Percentiles rank a stretch among this genome's conserved stretches.
Evolutionary conservation across 2,329 filamentous ascomycete species (phyloP).

Genomic region (Madurella mycetomatis): DNA sequence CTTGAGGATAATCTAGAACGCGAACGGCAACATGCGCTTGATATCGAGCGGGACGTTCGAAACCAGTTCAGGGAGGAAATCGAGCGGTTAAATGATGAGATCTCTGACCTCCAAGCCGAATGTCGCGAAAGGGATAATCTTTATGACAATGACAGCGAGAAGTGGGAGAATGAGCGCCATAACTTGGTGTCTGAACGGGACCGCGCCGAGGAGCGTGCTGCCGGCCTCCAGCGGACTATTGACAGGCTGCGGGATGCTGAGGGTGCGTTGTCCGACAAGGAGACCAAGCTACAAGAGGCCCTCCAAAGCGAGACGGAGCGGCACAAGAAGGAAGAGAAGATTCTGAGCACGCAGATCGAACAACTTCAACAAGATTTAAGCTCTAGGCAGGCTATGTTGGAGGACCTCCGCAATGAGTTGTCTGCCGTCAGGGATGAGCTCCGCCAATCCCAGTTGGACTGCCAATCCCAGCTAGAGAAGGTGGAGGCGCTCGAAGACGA

Average conservation of each 20-base stretch:
- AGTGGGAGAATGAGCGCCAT: constrained; percentile 65
- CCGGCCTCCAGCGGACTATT: constrained; percentile 65
- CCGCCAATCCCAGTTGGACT: constrained; percentile 61
- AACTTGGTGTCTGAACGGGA: constrained; percentile 62
- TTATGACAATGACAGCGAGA: constrained; percentile 66
- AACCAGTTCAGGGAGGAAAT: constrained; percentile 51
- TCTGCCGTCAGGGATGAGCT: constrained; percentile 64
- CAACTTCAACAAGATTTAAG: constrained; percentile 69
- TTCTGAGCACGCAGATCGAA: constrained; percentile 68
- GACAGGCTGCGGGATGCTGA: constrained; percentile 65
- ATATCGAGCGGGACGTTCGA: constrained; percentile 57
- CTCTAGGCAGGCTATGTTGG: constrained; percentile 60
- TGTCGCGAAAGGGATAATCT: constrained; percentile 66
- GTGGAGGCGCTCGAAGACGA: constrained; percentile 68
- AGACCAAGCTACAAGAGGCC: constrained; percentile 62
- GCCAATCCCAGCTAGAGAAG: constrained; percentile 59
- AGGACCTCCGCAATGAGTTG: constrained; percentile 62
- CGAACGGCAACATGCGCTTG: constrained; percentile 54
- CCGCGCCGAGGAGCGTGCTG: constrained; percentile 62
- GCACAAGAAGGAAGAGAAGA: constrained; percentile 65
- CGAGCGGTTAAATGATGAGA: constrained; percentile 54
- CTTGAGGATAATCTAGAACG: constrained; percentile 46
- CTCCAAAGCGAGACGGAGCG: constrained; percentile 68
- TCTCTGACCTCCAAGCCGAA: constrained; percentile 59
- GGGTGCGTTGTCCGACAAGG: constrained; percentile 62